Base-by-base conservation (phyloP, 495 filamentous ascomycete genomes). In the Annulohypoxylon stygium region DNA sequence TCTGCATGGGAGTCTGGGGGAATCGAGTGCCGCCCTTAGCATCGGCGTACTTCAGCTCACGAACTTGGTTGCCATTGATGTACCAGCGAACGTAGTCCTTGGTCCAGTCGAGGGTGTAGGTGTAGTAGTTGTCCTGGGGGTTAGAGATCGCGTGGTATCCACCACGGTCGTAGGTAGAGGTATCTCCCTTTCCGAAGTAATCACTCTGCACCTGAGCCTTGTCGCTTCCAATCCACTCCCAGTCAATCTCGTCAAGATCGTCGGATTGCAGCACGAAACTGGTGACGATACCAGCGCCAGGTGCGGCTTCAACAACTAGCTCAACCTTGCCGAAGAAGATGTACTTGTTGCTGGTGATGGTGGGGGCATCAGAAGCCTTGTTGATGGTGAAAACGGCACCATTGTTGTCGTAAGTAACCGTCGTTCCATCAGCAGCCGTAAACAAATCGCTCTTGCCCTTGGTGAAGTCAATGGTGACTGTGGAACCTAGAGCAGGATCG, bases 181-280 rank as follows among this genome's bases (percentile, higher is more conserved):
- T 92, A 74, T 95, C 91, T 37, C 95, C 96, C 86, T 98, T 97
- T 79, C 94, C 93, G 81, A 94, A 99, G 86, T 92, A 99, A 86
- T 99, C 97, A 82, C 88, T 91, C 83, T 97, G 92, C 7, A 94
- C 93, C 69, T 90, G 80, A 33, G 79, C 83, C 59, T 83, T 83
- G 71, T 91, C 86, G 53, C 85, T 83, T 41, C 91, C 91, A 53
- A 93, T 81, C 90, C 90, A 93, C 78, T 94, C 92, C 93, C 93
- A 97, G 81, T 98, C 96, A 70, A 99, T 93, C 84, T 99, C 96
- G 81, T 99, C 96, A 10, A 97, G 88, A 74, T 93, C 91, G 78
- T 95, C 95, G 3, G 95, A 97, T 81, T 96, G 90, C 75, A 99
- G 83, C 54, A 97, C 93, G 61, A 95, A 87, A 77, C 90, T 93